Conservation (phyloP, 2,329 filamentous ascomycete genomes). For the Didymella segeticola region DNA sequence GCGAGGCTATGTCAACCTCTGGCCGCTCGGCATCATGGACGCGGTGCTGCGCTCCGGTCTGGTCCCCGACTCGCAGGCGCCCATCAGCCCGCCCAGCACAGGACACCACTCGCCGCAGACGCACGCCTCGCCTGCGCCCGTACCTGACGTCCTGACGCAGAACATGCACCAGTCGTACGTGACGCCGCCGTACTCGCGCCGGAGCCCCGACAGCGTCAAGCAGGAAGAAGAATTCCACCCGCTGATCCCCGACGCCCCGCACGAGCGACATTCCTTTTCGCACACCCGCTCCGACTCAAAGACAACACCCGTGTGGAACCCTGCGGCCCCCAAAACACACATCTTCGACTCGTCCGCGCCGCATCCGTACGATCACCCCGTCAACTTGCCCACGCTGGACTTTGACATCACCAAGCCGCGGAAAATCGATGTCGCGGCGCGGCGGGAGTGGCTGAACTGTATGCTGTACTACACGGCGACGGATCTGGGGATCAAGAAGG, state of each 20-base stretch:
- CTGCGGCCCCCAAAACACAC: conserved; percentile 12
- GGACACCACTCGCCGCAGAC: conserved; percentile 1
- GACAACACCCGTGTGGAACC: neutral
- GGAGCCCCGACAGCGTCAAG: neutral
- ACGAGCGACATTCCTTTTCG: neutral
- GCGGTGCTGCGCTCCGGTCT: conserved; percentile 34
- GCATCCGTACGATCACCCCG: conserved; percentile 29
- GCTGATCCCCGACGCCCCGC: neutral
- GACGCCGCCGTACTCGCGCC: neutral
- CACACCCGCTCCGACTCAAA: neutral
- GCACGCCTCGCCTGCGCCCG: neutral
- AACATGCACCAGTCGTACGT: conserved; percentile 3
- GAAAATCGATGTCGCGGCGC: conserved; percentile 29
- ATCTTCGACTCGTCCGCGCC: conserved; percentile 29
- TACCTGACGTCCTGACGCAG: conserved; percentile 6
- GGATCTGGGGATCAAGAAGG: conserved; percentile 39
- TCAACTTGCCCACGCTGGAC: conserved; percentile 10
- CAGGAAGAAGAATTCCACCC: neutral
- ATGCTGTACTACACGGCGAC: conserved; percentile 33
- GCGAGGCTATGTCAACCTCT: conserved; percentile 37
- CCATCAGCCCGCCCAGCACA: conserved; percentile 6
- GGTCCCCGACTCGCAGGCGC: conserved; percentile 27
- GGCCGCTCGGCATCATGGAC: conserved; percentile 38
- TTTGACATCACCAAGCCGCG: conserved; percentile 16
- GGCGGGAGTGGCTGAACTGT: conserved; percentile 37